Evolutionary conservation across 2,329 filamentous ascomycete species (phyloP).

Genomic region (Byssoonygena ceratinophila): DNA sequence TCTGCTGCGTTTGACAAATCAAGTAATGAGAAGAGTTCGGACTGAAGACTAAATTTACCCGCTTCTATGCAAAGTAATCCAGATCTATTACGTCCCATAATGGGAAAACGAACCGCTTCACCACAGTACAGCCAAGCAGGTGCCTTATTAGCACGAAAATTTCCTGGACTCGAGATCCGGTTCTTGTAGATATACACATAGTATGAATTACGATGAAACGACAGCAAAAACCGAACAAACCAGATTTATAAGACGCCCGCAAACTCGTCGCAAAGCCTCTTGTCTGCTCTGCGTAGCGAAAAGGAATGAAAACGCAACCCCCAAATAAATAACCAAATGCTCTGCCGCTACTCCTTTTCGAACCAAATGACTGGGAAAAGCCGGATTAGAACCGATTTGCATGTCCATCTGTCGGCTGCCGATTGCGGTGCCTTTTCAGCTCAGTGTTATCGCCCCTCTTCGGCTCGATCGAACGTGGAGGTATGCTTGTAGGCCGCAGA

Average conservation of each 20-base stretch:
- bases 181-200: not conserved
- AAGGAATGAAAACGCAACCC: not conserved
- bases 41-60: no score
- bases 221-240: not conserved
- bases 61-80: not conserved
- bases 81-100: not conserved
- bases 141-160: no score
- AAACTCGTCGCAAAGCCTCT: not conserved
- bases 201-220: not conserved
- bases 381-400: not conserved
- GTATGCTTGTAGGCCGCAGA: slow-evolving; percentile 80
- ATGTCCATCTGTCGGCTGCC: not conserved
- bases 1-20: no score
- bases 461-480: slow-evolving; percentile 74
- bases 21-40: no score
- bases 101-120: no score
- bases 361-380: not conserved
- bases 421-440: slow-evolving; percentile 27
- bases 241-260: not conserved
- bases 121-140: no score
- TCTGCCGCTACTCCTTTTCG: not conserved
- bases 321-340: not conserved
- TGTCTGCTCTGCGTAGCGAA: not conserved
- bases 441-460: slow-evolving; percentile 71
- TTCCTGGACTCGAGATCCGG: not conserved